Conservation (phyloP, 768 basidiomycete species). For the Flagelloscypha sp. region DNA sequence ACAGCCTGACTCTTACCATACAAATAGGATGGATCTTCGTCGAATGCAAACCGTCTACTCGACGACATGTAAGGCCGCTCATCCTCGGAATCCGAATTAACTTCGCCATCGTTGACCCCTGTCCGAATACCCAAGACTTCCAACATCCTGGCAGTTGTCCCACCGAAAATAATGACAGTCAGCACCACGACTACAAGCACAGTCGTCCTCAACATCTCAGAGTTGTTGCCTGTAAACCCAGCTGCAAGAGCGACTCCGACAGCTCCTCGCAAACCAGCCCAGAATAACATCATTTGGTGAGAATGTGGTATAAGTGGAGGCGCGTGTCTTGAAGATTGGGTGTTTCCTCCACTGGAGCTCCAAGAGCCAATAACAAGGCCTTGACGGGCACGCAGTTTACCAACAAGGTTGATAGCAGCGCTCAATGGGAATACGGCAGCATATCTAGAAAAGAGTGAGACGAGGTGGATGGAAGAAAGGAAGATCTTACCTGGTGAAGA, state of each 20-base stretch:
- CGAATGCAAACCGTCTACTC: too few species aligned
- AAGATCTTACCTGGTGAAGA: too few species aligned
- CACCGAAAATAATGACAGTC: conserved; percentile 91
- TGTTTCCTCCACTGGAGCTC: too few species aligned
- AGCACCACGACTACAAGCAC: conserved; percentile 94
- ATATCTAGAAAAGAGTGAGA: too few species aligned
- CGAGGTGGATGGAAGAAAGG: too few species aligned
- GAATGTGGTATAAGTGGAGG: conserved; percentile 91
- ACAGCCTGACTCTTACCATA: too few species aligned
- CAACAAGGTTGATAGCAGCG: conserved; percentile 91
- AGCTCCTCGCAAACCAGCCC: conserved; percentile 94
- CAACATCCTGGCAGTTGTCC: conserved; percentile 95
- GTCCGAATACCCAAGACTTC: conserved; percentile 94
- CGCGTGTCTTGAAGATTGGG: too few species aligned
- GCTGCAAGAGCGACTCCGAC: conserved; percentile 97
- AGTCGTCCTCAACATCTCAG: conserved; percentile 83
- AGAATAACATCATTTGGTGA: conserved; percentile 99
- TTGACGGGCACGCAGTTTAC: too few species aligned
- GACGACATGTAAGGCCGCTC: conserved; percentile 17
- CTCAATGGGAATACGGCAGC: conserved; percentile 93
- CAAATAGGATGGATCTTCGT: too few species aligned
- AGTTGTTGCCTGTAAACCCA: conserved; percentile 91
- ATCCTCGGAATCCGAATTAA: conserved; percentile 37
- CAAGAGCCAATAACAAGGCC: too few species aligned
- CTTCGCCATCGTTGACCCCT: conserved; percentile 89